These are phyloP conservation scores for Paspalum vaginatum DNA, from an alignment of 176 grass and related monocot species.

Conservation along the genomic window DNA sequence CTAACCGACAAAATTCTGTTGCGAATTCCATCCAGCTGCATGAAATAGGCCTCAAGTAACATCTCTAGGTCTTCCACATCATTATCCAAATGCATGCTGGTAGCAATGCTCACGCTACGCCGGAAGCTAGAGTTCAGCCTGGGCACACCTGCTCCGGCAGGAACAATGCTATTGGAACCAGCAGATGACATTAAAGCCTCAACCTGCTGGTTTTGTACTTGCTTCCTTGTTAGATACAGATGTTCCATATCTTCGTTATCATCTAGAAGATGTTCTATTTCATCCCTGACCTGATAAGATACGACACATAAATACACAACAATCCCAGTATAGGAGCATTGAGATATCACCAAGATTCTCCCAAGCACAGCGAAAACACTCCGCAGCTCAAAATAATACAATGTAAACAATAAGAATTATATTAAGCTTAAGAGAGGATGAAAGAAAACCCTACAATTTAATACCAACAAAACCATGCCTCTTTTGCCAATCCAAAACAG, in stretches of 20 bases:
- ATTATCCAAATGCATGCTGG: slow-evolving; percentile 87
- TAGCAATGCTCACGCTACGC: slow-evolving; percentile 74
- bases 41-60: slow-evolving; percentile 99
- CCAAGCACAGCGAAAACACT: neutral
- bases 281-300: slow-evolving; percentile 84
- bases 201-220: slow-evolving; percentile 87
- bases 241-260: slow-evolving; percentile 96
- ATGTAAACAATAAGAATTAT: neutral
- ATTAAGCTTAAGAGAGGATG: neutral
- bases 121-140: slow-evolving; percentile 68
- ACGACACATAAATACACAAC: neutral
- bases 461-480: neutral
- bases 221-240: slow-evolving; percentile 96
- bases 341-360: slow-evolving; percentile 22
- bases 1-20: slow-evolving; percentile 98
- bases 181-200: slow-evolving; percentile 81
- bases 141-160: slow-evolving; percentile 34
- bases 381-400: neutral
- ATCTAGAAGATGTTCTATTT: slow-evolving; percentile 99
- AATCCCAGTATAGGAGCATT: slow-evolving; percentile 23
- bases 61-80: slow-evolving; percentile 98
- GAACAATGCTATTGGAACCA: slow-evolving; percentile 81
- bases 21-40: slow-evolving; percentile 96
- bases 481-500: neutral
- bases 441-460: neutral